Evolutionary conservation across 345 rosid species (phyloP), one percentile per base, ranked within the genome.

Genomic region (Lepidium sativum): DNA sequence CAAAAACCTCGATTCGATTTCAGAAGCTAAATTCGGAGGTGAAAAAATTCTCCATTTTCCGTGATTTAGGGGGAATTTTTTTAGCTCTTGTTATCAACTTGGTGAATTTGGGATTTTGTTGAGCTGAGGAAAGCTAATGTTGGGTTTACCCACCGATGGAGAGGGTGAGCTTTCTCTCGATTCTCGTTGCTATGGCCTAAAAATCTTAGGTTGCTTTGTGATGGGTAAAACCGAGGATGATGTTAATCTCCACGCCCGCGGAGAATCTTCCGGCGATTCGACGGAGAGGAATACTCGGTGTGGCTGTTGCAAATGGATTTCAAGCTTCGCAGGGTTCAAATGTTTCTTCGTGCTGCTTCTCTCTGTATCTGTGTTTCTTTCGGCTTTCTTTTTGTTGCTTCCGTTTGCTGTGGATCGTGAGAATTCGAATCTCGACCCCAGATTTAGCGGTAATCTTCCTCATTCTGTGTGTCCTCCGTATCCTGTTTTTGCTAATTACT

Each of bases 201-300:
- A n/a, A 47, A 60, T 34, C 40, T 65, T 61, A 64, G 59, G 49
- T 67, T 21, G 67, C 71, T 66, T 71, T 68, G 49, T 77, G 31
- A 90, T 90, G 97, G 95, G 97, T 52, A 90, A 90, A 81, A 65
- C 66, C 49, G 95, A 86, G 64, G 91, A 82, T 32, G 87, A 82
- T 60, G 83, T 70, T 13, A 70, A 66, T 43, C 78, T 73, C 50
- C 68, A 63, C 41, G 23, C 56, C 68, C 67, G 61, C 41, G 71
- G 23, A 29, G 71, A 72, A 65, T 23, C 42, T 51, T 10, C 25
- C 62, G 72, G 60, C 42, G 76, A 68, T 62, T 77, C 62, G 20
- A 52, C 74, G 37, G 76, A 56, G 67, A 74, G 70, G 57, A 81
- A 48, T 77, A 67, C 33, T 38, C 75, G 74, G 59, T 69, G 82